Evolutionary conservation across 148 eudicot genomes (phyloP), one percentile per base, ranked within the genome.

Genomic region (Camellia granthamiana): DNA sequence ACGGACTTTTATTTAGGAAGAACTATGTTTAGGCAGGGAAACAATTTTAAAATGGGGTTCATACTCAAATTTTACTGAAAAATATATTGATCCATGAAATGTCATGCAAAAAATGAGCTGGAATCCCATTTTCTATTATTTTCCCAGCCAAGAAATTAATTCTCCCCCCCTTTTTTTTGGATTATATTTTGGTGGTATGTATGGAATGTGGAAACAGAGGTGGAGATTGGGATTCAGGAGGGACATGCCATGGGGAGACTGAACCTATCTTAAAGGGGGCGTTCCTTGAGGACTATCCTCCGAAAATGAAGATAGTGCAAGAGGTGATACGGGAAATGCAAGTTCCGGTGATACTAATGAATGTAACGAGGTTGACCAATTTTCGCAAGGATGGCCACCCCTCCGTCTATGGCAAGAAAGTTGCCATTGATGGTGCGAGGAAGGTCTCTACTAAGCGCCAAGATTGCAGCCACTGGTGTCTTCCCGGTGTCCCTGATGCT

Each of bases 381-480:
- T 93, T 81, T 75, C 92, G 99, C 5, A 96, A 96, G 72, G 99
- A 96, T 77, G 99, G 91, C 16, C 99, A 96, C 84, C 99, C 99
- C 23, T 93, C 99, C 19, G 74, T 92, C 12, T 93, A 92, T 47
- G 92, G 99, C 10, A 95, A 89, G 81, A 83, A 86, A 43, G 84
- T 81, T 21, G 72, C 69, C 0, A 81, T 66, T 58, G 80, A 73
- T 4, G 84, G 68, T 23, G 81, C 83, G 72, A 77, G 19, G 23
- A 90, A 85, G 82, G 91, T 91, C 44, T 89, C 98, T 12, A 69
- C 85, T 15, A 85, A 90, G 83, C 80, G 82, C 81, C 95, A 96
- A 89, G 99, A 96, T 78, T 96, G 99, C 83, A 96, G 99, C 83
- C 99, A 96, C 75, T 96, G 99, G 99, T 96, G 99, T 83, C 98